These are phyloP conservation scores for Pseudocercospora vitis DNA, from an alignment of 2,329 filamentous ascomycete genomes.

Conservation along the genomic window DNA sequence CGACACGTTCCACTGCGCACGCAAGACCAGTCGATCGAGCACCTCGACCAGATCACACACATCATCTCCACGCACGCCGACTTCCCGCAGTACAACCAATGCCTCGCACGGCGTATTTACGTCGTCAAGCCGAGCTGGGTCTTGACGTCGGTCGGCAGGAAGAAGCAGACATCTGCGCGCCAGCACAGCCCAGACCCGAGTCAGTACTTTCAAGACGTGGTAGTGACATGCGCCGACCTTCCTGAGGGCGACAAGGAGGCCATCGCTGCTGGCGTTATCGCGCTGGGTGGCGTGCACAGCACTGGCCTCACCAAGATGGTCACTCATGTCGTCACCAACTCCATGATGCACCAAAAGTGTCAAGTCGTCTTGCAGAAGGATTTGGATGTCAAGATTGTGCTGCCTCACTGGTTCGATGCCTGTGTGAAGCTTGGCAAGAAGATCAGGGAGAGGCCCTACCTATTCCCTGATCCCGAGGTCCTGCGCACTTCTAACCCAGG, in stretches of 20 bases:
- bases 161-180: constrained; percentile 72
- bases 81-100: constrained; percentile 80
- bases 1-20: constrained; percentile 45
- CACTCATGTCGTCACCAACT: constrained; percentile 86
- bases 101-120: constrained; percentile 74
- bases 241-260: constrained; percentile 86
- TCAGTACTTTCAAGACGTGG: constrained; percentile 83
- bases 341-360: constrained; percentile 72
- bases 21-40: constrained; percentile 40
- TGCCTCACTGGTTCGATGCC: constrained; percentile 98
- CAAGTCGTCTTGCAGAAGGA: constrained; percentile 62
- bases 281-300: constrained; percentile 81
- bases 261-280: constrained; percentile 84
- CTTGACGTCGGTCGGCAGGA: constrained; percentile 64
- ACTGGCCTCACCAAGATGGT: constrained; percentile 69
- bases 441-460: constrained; percentile 85
- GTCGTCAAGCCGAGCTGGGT: constrained; percentile 85
- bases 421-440: constrained; percentile 89
- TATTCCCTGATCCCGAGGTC: constrained; percentile 81
- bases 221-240: constrained; percentile 79
- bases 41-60: constrained; percentile 56
- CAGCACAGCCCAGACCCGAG: constrained; percentile 88
- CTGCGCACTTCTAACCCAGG: constrained; percentile 47
- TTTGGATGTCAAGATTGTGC: constrained; percentile 74
- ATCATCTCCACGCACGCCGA: constrained; percentile 78